phyloP scores from a whole-genome alignment of 495 filamentous ascomycete species.

The Paragyromitra xinjiangensis region DNA sequence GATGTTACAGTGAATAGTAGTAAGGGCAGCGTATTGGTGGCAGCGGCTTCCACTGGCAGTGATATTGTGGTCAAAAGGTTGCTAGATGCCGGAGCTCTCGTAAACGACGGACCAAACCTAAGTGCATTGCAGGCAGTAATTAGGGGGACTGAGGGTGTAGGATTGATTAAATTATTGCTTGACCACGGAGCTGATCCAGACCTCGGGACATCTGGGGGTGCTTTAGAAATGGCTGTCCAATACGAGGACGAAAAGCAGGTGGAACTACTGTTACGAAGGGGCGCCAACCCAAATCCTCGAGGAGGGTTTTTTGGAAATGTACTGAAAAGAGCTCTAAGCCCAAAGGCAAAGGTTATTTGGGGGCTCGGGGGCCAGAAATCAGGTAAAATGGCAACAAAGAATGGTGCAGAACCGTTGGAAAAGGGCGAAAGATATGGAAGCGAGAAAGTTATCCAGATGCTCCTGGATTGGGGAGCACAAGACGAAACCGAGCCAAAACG shows the following conservation, averaged over 20 bases:
- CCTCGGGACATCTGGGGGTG: not conserved
- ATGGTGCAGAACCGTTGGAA: too few relatives aligned
- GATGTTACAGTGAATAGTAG: not conserved
- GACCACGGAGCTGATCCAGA: conserved; percentile 17
- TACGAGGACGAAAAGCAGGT: conserved; percentile 11
- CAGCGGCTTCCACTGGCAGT: conserved; percentile 10
- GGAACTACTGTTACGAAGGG: conserved; percentile 19
- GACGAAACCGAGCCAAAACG: conserved; percentile 9
- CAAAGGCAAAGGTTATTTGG: not conserved
- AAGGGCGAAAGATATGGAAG: not conserved
- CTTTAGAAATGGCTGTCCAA: not conserved
- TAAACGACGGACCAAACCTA: conserved; percentile 11
- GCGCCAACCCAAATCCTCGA: not conserved
- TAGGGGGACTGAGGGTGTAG: not conserved
- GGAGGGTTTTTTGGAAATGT: not conserved
- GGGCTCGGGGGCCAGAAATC: not conserved
- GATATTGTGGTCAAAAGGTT: not conserved
- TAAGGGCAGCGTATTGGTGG: conserved; percentile 1
- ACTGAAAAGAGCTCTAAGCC: not conserved
- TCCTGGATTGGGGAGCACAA: conserved; percentile 14
- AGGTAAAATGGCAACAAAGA: too few relatives aligned
- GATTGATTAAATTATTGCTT: conserved; percentile 16
- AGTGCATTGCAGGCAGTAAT: conserved; percentile 23
- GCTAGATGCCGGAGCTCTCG: conserved; percentile 3
- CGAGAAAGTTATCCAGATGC: not conserved